Conservation (phyloP, 495 filamentous ascomycete species). For the Lophium mytilinum region DNA sequence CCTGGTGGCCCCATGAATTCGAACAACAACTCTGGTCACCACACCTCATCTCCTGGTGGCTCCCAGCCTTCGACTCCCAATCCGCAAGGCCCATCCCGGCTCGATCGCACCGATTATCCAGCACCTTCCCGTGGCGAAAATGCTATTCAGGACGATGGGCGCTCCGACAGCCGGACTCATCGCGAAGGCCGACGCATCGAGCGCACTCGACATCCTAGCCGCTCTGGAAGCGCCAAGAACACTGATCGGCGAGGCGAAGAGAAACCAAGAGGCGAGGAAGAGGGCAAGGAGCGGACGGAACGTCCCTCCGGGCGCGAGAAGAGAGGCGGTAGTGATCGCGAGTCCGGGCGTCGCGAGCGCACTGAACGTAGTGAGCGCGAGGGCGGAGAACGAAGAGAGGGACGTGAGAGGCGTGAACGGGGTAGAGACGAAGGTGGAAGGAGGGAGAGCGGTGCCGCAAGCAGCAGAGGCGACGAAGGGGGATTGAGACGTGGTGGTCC, state of each 20-base stretch:
- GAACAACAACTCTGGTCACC: background rate
- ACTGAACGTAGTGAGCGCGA: background rate
- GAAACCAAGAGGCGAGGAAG: background rate
- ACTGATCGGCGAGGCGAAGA: slow-evolving; percentile 10
- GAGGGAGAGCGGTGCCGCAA: background rate
- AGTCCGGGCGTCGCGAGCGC: background rate
- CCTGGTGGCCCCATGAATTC: background rate
- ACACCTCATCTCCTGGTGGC: background rate
- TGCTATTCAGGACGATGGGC: slow-evolving; percentile 12
- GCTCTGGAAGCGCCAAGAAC: slow-evolving; percentile 5
- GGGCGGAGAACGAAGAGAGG: background rate
- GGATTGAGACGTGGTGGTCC: slow-evolving; percentile 3
- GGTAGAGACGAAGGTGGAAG: background rate
- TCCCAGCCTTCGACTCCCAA: slow-evolving; percentile 1
- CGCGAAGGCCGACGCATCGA: slow-evolving; percentile 14
- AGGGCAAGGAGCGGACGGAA: background rate
- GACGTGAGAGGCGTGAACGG: background rate
- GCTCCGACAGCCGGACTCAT: slow-evolving; percentile 9
- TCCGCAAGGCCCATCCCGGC: background rate
- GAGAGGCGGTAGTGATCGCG: background rate
- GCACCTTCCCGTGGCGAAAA: background rate
- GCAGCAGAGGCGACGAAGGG: background rate
- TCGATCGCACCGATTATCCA: background rate
- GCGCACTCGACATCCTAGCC: slow-evolving; percentile 13
- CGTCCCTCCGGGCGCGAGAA: slow-evolving; percentile 3